Base-by-base conservation (phyloP, 73 alveolate species). In the Symbiodinium natans region DNA sequence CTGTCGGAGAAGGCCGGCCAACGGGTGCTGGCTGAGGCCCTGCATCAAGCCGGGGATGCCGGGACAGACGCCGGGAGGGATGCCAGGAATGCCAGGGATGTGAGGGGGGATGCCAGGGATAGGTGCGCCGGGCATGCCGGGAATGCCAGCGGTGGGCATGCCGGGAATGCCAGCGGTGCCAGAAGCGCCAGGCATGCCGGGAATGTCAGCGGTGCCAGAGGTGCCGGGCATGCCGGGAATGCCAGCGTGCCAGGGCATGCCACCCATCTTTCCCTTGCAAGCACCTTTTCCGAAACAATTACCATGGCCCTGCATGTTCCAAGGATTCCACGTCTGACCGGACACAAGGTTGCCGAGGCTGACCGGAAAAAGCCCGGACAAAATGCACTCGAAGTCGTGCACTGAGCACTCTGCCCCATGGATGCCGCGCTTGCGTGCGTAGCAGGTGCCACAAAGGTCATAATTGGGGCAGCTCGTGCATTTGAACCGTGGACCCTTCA, bases 371-470 rank as follows among this genome's bases (percentile, higher is more conserved):
- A 63, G 29, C 1, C 80, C 80, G 36, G 80, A 63, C 38, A 63
- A 29, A 36, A 63, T 63, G 80, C 84, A 74, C 41, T n/a, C 42
- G 84, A 74, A 74, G 43, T 74, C 84, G 42, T 74, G 43, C 43
- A 23, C 84, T 11, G 46, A 41, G 15, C 77, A 59, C n/a, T n/a
- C 43, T 29, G 43, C 33, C 19, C 84, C 42, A 19, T 38, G 89
- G 63, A 82, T 39, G 29, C 39, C 89, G 59, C 59, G 63, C 59
- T 41, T 38, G 25, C 59, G 54, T 31, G 89, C 59, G 39, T 82
- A 41, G 89, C 89, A 82, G 25, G 36, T 39, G 41, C 89, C 89
- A 40, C 89, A 82, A 21, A 82, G 59, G 89, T 82, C 89, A 38
- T 38, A 82, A 68, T 82, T 40, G 38, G 52, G 36, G 59, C 89